Conservation (phyloP, 805 yeast genomes). For the Pichia manshurica region DNA sequence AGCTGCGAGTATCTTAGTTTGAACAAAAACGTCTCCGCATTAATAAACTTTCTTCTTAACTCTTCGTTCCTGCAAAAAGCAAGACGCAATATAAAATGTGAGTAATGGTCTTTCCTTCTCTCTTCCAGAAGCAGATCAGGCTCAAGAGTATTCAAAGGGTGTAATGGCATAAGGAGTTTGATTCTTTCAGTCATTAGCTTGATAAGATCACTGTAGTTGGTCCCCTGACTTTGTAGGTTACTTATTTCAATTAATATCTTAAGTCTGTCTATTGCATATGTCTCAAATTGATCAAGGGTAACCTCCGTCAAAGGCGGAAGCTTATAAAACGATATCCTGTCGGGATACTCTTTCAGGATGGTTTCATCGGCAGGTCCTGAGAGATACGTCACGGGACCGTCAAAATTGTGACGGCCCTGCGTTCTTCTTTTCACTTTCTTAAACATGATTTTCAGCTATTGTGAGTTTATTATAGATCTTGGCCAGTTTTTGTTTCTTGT, state of each 20-base stretch:
- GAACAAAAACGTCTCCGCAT: slow-evolving; percentile 71
- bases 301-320: slow-evolving; percentile 79
- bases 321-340: slow-evolving; percentile 68
- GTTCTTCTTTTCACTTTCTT: slow-evolving; percentile 71
- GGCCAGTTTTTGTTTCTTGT: no score
- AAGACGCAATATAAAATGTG: slow-evolving; percentile 81
- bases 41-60: slow-evolving; percentile 69
- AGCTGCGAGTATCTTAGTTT: slow-evolving; percentile 62
- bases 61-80: slow-evolving; percentile 89
- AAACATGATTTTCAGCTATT: slow-evolving; percentile 40
- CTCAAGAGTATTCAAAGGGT: slow-evolving; percentile 34
- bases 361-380: slow-evolving; percentile 5
- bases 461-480: no score
- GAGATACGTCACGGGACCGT: slow-evolving; percentile 24
- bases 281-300: slow-evolving; percentile 87
- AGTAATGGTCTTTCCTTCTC: slow-evolving; percentile 83
- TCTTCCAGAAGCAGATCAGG: slow-evolving; percentile 44
- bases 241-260: slow-evolving; percentile 82
- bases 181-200: slow-evolving; percentile 59
- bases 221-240: slow-evolving; percentile 59
- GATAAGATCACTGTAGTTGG: slow-evolving; percentile 60
- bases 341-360: slow-evolving; percentile 35
- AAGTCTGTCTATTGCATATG: slow-evolving; percentile 91
- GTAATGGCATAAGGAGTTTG: slow-evolving; percentile 59
- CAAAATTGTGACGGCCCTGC: slow-evolving; percentile 65